Base-by-base conservation (phyloP, 257 asterid genomes). In the Nicotiana paniculata region DNA sequence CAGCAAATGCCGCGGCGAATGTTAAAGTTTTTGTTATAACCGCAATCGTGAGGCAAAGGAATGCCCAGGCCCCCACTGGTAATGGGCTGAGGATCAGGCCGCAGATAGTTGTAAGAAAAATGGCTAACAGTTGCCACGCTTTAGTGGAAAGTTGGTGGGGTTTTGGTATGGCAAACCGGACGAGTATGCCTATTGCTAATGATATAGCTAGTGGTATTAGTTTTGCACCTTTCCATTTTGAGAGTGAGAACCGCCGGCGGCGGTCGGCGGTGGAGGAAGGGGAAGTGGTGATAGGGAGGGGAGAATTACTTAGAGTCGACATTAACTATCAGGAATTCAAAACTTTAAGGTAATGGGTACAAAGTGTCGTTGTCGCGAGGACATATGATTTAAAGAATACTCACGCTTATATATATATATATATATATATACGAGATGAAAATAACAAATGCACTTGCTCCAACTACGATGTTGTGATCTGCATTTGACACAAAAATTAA, bases 61-160 rank as follows among this genome's bases (percentile, higher is more conserved):
- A 35, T 0, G 92, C 93, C 97, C 97, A 92, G 1, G 93, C 93
- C 9, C 96, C 97, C 10, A 92, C 95, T 0, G 97, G 97, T 3
- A 93, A 72, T 0, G 97, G 97, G 80, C 90, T 85, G 33, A 93
- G 86, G 30, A 93, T 85, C 0, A 93, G 91, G 15, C 97, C 98
- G 5, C 88, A 53, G 68, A 93, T 84, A 18, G 98, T 91, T 30
- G 92, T 62, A 75, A 91, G 85, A 88, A 93, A 93, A 12, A 93
- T 89, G 81, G 97, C 64, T 53, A 93, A 88, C 24, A 93, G 96
- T 12, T 92, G 92, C 97, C 97, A 93, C 1, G 92, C 97, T 9
- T 90, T 83, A 1, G 55, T 87, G 2, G 90, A 37, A 54, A 92
- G 85, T 5, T 81, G 69, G 35, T 81, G 43, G 2, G 98, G 98